These are phyloP conservation scores for Huntiella savannae DNA, from an alignment of 2,329 filamentous ascomycete species.

Conservation along the genomic window DNA sequence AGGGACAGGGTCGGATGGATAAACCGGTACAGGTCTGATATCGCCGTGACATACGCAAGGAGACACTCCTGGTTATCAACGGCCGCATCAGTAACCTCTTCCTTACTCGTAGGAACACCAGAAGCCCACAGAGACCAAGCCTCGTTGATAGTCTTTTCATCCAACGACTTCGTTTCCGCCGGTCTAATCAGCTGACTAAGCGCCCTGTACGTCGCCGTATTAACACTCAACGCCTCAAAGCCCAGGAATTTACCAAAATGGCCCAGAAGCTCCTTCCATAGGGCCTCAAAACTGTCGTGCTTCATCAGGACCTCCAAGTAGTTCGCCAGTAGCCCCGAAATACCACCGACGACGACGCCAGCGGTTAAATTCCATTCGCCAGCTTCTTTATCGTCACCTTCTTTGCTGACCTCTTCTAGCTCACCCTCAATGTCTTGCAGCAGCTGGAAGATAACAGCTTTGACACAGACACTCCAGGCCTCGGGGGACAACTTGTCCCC, in stretches of 20 bases:
- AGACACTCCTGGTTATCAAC: constrained; percentile 62
- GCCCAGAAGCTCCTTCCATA: constrained; percentile 57
- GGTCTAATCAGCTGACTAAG: constrained; percentile 42
- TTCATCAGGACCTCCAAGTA: constrained; percentile 56
- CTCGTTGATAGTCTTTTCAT: constrained; percentile 34
- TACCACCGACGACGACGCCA: constrained; percentile 52
- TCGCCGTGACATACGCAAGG: constrained; percentile 62
- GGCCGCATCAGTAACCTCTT: background rate
- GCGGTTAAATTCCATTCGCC: constrained; percentile 57
- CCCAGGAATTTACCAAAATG: constrained; percentile 48
- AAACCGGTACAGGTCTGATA: constrained; percentile 61
- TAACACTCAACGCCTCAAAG: constrained; percentile 48
- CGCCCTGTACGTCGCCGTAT: constrained; percentile 51
- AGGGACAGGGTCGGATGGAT: constrained; percentile 44
- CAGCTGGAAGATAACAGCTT: constrained; percentile 62
- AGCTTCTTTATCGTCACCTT: constrained; percentile 23
- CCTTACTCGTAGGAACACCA: constrained; percentile 23
- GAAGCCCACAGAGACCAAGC: constrained; percentile 55
- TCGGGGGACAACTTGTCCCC: constrained; percentile 59
- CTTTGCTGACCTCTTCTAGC: constrained; percentile 4
- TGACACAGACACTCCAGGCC: constrained; percentile 69
- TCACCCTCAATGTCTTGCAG: constrained; percentile 39
- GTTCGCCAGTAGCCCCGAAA: constrained; percentile 52
- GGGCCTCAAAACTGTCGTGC: constrained; percentile 45
- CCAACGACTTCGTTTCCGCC: constrained; percentile 25